Evolutionary conservation across 1,139 yeast species (phyloP).

Genomic region (Hansenula anomala): DNA sequence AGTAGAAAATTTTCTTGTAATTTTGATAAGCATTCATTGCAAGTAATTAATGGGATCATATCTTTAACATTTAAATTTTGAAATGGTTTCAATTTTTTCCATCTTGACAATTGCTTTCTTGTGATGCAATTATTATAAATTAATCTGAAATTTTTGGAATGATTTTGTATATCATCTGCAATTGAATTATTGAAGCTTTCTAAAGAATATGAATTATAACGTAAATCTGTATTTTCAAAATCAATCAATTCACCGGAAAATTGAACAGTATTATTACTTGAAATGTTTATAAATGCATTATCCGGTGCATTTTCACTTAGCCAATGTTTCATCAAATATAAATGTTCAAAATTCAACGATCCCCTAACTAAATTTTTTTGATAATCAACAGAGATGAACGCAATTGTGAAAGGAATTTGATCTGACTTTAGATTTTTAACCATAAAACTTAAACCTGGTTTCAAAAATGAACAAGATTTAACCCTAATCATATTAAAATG

Average conservation of each 20-base stretch:
- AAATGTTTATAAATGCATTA: background rate
- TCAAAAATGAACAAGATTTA: background rate
- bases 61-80: conserved; percentile 4
- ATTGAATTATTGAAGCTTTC: conserved; percentile 3
- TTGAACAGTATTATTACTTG: background rate
- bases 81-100: conserved; percentile 18
- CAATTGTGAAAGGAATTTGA: background rate
- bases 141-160: conserved; percentile 3
- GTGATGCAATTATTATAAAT: conserved; percentile 9
- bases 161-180: background rate
- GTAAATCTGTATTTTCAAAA: conserved; percentile 15
- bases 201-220: conserved; percentile 7
- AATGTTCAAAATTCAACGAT: conserved; percentile 1
- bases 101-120: conserved; percentile 13
- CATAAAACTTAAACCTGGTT: background rate
- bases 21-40: conserved; percentile 11
- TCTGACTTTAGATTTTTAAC: background rate
- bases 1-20: conserved; percentile 11
- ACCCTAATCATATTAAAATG: conserved; percentile 1
- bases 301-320: conserved; percentile 1
- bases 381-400: conserved; percentile 1
- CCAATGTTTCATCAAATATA: background rate
- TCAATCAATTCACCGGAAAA: conserved; percentile 7
- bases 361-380: background rate
- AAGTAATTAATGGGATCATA: conserved; percentile 7